phyloP scores from a whole-genome alignment of 306 rosid species.

The Mimosa pudica region DNA sequence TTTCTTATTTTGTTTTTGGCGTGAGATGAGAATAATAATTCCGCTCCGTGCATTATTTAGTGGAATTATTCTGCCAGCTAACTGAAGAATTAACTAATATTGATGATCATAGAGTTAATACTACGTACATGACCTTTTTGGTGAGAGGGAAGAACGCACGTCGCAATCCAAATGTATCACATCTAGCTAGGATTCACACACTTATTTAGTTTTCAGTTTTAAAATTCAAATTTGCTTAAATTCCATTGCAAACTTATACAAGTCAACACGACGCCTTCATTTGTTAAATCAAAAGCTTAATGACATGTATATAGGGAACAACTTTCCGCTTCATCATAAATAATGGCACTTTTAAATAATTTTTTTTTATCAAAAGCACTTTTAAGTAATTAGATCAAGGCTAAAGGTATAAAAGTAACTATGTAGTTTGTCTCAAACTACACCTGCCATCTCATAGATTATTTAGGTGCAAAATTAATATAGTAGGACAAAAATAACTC shows the following conservation, averaged over 20 bases:
- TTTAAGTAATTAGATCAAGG: too few relatives aligned
- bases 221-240: neutral
- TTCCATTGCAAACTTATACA: neutral
- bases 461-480: too few relatives aligned
- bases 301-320: neutral
- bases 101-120: constrained; percentile 7
- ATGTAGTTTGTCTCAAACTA: too few relatives aligned
- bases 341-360: neutral
- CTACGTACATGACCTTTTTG: constrained; percentile 25
- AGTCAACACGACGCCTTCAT: neutral
- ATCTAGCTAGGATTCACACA: constrained; percentile 33
- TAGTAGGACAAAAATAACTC: too few relatives aligned
- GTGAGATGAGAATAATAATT: neutral
- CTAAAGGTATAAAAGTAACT: too few relatives aligned
- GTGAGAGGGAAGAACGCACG: constrained; percentile 11
- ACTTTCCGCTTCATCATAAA: neutral
- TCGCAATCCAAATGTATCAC: constrained; percentile 27
- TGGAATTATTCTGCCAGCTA: constrained; percentile 39
- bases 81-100: constrained; percentile 5
- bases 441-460: too few relatives aligned
- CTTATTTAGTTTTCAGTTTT: neutral
- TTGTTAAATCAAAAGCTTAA: neutral
- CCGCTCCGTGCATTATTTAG: neutral
- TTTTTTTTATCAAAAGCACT: too few relatives aligned
- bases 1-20: neutral